Percentiles rank a stretch among this genome's conserved stretches.
These are phyloP conservation scores for Rhodotorula sp. DNA, from an alignment of 1,284 basidiomycete species.

Conservation along the genomic window DNA sequence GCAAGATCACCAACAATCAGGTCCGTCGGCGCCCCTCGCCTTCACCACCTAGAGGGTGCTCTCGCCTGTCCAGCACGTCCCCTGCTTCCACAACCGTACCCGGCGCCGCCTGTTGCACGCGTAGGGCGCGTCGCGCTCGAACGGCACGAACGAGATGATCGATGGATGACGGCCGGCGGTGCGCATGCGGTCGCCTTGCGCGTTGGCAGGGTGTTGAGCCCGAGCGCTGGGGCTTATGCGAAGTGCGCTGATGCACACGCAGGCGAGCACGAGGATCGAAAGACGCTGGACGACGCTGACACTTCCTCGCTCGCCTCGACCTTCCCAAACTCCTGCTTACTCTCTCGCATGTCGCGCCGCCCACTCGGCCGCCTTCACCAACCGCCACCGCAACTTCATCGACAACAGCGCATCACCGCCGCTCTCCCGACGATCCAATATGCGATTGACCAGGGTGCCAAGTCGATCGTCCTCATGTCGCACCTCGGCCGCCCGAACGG, in stretches of 20 bases:
- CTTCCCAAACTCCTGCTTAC: background rate
- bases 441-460: conserved; percentile 79
- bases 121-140: background rate
- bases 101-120: background rate
- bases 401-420: conserved; percentile 84
- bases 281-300: too few relatives aligned
- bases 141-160: background rate
- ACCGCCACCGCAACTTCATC: background rate
- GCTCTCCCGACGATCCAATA: conserved; percentile 95
- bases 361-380: background rate
- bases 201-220: too few relatives aligned
- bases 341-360: too few relatives aligned
- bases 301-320: too few relatives aligned
- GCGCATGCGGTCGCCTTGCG: background rate
- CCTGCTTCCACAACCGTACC: too few relatives aligned
- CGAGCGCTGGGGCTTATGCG: too few relatives aligned
- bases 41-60: background rate
- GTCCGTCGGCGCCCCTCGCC: conserved; percentile 57
- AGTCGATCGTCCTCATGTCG: conserved; percentile 86
- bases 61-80: background rate
- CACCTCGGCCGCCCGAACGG: conserved; percentile 98
- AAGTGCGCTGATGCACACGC: too few relatives aligned
- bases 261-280: too few relatives aligned
- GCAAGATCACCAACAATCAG: conserved; percentile 93
- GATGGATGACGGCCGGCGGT: conserved; percentile 6